Evolutionary conservation across 805 yeast genomes (phyloP).

Genomic region (Babjeviella inositovora): DNA sequence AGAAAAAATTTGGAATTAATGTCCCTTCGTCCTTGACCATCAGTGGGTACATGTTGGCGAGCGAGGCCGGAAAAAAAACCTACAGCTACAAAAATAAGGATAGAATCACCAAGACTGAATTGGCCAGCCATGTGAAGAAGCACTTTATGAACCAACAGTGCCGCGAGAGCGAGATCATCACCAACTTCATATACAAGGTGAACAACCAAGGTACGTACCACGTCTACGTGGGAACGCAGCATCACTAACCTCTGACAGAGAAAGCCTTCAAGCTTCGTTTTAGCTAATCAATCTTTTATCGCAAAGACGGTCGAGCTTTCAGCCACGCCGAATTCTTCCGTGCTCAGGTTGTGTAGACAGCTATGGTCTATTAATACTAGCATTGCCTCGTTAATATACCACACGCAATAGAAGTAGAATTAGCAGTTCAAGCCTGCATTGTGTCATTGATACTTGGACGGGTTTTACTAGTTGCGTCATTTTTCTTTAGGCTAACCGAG

Average conservation of each 20-base stretch:
- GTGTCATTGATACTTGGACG: too few species aligned
- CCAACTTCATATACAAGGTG: slow-evolving; percentile 78
- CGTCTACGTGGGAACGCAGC: slow-evolving; percentile 8
- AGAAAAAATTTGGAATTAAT: slow-evolving; percentile 36
- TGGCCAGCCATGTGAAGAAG: slow-evolving; percentile 42
- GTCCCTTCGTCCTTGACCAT: slow-evolving; percentile 47
- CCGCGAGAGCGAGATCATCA: slow-evolving; percentile 74
- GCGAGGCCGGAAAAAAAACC: slow-evolving; percentile 63
- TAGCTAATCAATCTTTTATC: too few species aligned
- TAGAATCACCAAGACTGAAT: slow-evolving; percentile 39
- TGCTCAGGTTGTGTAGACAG: too few species aligned
- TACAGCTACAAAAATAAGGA: slow-evolving; percentile 17
- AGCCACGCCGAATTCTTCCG: too few species aligned
- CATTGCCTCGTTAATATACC: too few species aligned
- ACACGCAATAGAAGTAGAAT: too few species aligned
- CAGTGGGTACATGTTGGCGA: slow-evolving; percentile 54
- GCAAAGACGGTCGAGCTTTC: too few species aligned
- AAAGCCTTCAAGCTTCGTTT: too few species aligned
- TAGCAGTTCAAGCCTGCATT: too few species aligned
- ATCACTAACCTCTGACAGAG: not conserved
- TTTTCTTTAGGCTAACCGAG: too few species aligned
- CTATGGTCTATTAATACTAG: too few species aligned
- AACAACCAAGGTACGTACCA: slow-evolving; percentile 39
- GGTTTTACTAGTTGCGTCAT: too few species aligned
- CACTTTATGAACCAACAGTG: slow-evolving; percentile 48